Conservation (phyloP, 192 early-diverging fungal species). For the Umbelopsis isabellina region DNA sequence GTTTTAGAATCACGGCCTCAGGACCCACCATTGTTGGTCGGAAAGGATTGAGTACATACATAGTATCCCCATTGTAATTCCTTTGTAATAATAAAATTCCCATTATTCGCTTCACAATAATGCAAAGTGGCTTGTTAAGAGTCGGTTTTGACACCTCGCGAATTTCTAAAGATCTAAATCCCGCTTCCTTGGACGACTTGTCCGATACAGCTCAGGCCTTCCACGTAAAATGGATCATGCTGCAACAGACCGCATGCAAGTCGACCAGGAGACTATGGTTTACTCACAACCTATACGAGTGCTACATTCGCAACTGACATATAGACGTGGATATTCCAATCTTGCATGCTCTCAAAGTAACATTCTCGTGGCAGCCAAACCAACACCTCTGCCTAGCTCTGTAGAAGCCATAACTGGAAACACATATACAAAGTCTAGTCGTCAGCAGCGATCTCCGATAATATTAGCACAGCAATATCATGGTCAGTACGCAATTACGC, state of each 20-base stretch:
- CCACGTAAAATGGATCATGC: not conserved
- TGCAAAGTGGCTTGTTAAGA: constrained; percentile 10
- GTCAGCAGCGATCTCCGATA: constrained; percentile 17
- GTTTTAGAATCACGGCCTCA: constrained; percentile 18
- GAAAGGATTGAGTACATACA: not conserved
- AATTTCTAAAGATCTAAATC: not conserved
- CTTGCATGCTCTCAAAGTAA: constrained; percentile 15
- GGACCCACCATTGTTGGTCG: constrained; percentile 5
- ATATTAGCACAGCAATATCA: constrained; percentile 30
- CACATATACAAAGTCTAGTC: not conserved
- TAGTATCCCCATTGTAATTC: not conserved
- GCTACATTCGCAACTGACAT: constrained; percentile 1
- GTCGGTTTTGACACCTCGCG: not conserved
- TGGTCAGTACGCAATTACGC: constrained; percentile 32
- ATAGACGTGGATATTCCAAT: constrained; percentile 18
- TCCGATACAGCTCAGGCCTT: not conserved
- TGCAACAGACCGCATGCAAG: not conserved
- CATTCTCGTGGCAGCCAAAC: constrained; percentile 21
- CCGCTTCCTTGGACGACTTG: not conserved
- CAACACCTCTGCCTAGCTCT: not conserved
- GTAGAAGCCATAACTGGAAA: constrained; percentile 10
- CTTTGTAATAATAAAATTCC: not conserved
- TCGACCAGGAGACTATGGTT: not conserved
- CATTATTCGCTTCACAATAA: no score
- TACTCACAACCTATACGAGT: constrained; percentile 8